Percentiles rank a stretch among this genome's conserved stretches.
These are phyloP conservation scores for Hansenula sp. DNA, from an alignment of 1,139 yeast species.

Conservation along the genomic window DNA sequence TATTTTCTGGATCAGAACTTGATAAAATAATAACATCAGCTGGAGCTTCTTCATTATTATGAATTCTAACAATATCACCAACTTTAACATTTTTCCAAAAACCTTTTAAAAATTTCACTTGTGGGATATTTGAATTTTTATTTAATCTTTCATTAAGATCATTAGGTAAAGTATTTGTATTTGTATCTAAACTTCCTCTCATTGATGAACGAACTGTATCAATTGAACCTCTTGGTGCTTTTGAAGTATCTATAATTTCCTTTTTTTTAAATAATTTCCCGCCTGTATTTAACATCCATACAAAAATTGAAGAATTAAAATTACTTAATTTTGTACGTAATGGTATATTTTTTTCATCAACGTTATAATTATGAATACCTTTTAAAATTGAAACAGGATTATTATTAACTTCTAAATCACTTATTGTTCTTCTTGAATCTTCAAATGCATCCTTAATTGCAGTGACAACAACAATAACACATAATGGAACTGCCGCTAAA, in stretches of 20 bases:
- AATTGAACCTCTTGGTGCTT: slow-evolving; percentile 10
- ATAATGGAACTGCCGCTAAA: slow-evolving; percentile 87
- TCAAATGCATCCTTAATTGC: slow-evolving; percentile 93
- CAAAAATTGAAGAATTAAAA: slow-evolving; percentile 30
- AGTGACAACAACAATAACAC: slow-evolving; percentile 84
- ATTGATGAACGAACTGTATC: slow-evolving; percentile 12
- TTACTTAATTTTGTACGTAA: slow-evolving; percentile 57
- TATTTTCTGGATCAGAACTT: slow-evolving; percentile 85
- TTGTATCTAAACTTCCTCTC: slow-evolving; percentile 10
- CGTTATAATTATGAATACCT: slow-evolving; percentile 73
- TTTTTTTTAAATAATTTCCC: slow-evolving; percentile 1
- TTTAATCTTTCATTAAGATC: slow-evolving; percentile 9
- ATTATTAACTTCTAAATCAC: slow-evolving; percentile 84
- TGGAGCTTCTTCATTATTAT: slow-evolving; percentile 88
- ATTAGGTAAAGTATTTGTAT: slow-evolving; percentile 9
- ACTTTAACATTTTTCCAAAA: slow-evolving; percentile 88
- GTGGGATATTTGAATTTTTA: not conserved
- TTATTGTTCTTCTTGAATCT: slow-evolving; percentile 77
- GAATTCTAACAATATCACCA: slow-evolving; percentile 83
- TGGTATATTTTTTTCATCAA: slow-evolving; percentile 46
- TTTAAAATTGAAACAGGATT: slow-evolving; percentile 72
- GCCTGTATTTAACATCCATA: slow-evolving; percentile 23
- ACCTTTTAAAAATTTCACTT: slow-evolving; percentile 51
- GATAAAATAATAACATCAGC: slow-evolving; percentile 82
- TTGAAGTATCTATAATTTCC: slow-evolving; percentile 1